Base-by-base conservation (phyloP, 192 early-diverging fungal genomes). In the Coemansia sp. region DNA sequence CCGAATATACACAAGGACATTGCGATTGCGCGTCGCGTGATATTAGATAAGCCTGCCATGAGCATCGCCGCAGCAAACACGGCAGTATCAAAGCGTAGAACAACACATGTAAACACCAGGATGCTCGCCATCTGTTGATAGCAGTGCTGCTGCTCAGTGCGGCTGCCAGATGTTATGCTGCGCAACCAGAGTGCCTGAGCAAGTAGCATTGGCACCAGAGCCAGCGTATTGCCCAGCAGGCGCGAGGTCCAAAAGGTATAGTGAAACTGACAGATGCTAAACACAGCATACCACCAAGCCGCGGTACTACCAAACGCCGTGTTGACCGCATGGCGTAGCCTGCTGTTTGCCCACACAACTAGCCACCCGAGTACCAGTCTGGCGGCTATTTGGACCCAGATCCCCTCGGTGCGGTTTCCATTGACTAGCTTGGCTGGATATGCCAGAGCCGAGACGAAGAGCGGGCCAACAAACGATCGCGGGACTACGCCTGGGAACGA, bases 401-500 rank as follows among this genome's bases (percentile, higher is more conserved):
- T 44, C 5, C 79, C 70, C 29, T 77, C 74, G 17, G 62, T 33
- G 14, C 33, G 50, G 8, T 29, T 51, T 8, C 41, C 40, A 19
- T 19, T 50, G 13, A 68, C 13, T 11, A 69, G 59, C 51, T 78
- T 79, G 69, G 45, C 68, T 63, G 68, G 72, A n/a, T 60, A 85
- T 24, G 51, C 67, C 64, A 65, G 71, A 56, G 66, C 82, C 0
- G 82, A 72, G 8, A 96, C 31, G n/a, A 87, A 13, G 45, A 93
- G 69, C 6, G 96, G 91, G 16, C 94, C 94, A 36, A 96, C 60
- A 73, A 97, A 99, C 24, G 95, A 94, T 40, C 97, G 85, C 59
- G 97, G 97, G 11, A 99, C 95, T 21, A 95, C 97, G 34, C 97
- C 97, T 2, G 97, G 95, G 74, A 95, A 99, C 51, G 86, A 85